Evolutionary conservation across 345 rosid species (phyloP), one percentile per base, ranked within the genome.

Genomic region (Angophora floribunda): DNA sequence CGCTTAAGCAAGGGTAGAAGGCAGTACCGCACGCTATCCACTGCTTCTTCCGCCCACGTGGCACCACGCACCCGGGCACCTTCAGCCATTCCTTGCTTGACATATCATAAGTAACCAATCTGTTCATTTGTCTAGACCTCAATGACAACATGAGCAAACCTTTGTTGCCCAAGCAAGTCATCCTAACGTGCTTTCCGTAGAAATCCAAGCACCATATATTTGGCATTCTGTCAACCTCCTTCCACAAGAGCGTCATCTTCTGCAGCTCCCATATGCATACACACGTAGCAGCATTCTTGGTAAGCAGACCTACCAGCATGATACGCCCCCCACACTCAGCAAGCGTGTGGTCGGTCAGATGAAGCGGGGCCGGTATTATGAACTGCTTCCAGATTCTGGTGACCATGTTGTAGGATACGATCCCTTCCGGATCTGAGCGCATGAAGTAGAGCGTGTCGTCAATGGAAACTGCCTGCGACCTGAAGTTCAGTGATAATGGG

Each of bases 191-290:
- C 99, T 95, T 97, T 93, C 99, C 99, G 24, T 98, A 98, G 94
- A 98, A 97, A 89, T 98, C 99, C 91, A 98, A 96, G 99, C 99
- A 97, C 99, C 97, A 95, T 92, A 95, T 91, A 91, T 97, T 98
- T 98, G 99, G 99, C 99, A 98, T 97, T 98, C 99, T 98, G 99
- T 98, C 99, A 94, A 98, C 99, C 99, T 98, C 99, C 99, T 95
- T 98, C 99, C 99, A 98, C 95, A 98, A 92, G 92, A 98, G 95
- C 61, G 98, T 97, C 99, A 98, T 98, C 94, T 94, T 98, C 93
- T 98, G 99, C 94, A 98, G 98, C 95, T 97, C 99, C 98, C 98
- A 97, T 91, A 97, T 92, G 94, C 98, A 98, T 87, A 98, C 98
- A 52, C 99, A 98, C 7, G 99, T 97, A 87, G 99, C 99, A 6